phyloP scores from a whole-genome alignment of 805 yeast species.

The Metschnikowia anglica region DNA sequence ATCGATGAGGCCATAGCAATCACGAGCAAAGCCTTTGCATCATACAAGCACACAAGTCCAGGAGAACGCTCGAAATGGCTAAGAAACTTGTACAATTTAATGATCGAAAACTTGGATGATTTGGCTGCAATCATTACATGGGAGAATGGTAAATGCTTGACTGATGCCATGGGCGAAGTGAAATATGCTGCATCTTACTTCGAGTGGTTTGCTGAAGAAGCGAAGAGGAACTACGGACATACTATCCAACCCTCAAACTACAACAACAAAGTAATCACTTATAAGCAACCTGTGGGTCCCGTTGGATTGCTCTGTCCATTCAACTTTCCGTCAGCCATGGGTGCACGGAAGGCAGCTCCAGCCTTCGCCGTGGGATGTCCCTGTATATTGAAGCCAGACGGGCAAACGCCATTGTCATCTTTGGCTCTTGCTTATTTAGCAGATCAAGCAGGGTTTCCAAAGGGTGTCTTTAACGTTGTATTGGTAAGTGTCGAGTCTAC shows the following conservation, averaged over 20 bases:
- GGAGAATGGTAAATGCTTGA: conserved; percentile 60
- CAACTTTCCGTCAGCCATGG: conserved; percentile 70
- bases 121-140: conserved; percentile 54
- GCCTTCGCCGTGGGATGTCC: conserved; percentile 69
- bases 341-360: conserved; percentile 63
- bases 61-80: conserved; percentile 51
- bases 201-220: conserved; percentile 53
- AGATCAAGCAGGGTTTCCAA: conserved; percentile 60
- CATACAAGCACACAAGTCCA: conserved; percentile 48
- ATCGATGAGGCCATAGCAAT: conserved; percentile 46
- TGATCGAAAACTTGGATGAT: conserved; percentile 56
- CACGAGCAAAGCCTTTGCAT: conserved; percentile 46
- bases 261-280: conserved; percentile 51
- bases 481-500: conserved; percentile 48
- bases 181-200: conserved; percentile 55
- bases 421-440: conserved; percentile 56
- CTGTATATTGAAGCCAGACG: conserved; percentile 58
- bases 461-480: conserved; percentile 55
- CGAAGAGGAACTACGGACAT: conserved; percentile 54
- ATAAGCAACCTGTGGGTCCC: conserved; percentile 62
- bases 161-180: conserved; percentile 56
- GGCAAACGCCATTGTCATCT: conserved; percentile 60
- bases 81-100: conserved; percentile 49
- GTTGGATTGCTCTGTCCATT: conserved; percentile 65
- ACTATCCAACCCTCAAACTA: conserved; percentile 56